A percentile compares a stretch with the other conserved stretches of the same genome.
Evolutionary conservation across 768 basidiomycete species (phyloP).

Genomic region (Tylopilus plumbeoviolaceoides): DNA sequence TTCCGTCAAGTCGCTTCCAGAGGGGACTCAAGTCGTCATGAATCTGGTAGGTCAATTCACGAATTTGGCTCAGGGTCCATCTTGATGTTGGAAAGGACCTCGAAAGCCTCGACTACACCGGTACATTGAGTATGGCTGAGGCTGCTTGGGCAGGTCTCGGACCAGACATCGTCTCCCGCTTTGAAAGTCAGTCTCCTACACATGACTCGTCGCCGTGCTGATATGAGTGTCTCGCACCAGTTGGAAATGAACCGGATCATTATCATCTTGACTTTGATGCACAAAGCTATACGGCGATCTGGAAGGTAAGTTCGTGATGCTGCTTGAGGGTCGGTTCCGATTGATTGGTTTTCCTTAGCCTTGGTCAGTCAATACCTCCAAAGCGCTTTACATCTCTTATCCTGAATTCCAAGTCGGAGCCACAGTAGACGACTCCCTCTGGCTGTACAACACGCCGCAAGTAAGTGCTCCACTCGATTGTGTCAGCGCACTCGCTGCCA

Average conservation of each 20-base stretch:
- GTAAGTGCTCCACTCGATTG: too few relatives aligned
- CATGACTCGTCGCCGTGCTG: not conserved
- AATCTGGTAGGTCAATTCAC: slow-evolving; percentile 34
- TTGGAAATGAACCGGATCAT: slow-evolving; percentile 56
- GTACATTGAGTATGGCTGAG: slow-evolving; percentile 42
- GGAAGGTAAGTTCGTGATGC: slow-evolving; percentile 24
- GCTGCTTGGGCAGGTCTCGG: slow-evolving; percentile 40
- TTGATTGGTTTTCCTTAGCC: slow-evolving; percentile 19
- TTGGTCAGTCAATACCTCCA: slow-evolving; percentile 47
- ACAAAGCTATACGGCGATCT: slow-evolving; percentile 40
- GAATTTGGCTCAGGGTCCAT: not conserved
- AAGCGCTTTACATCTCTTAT: slow-evolving; percentile 31
- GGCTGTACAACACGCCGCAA: slow-evolving; percentile 35
- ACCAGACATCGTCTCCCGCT: slow-evolving; percentile 32
- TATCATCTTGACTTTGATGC: slow-evolving; percentile 39
- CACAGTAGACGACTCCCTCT: slow-evolving; percentile 47
- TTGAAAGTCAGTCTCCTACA: slow-evolving; percentile 38
- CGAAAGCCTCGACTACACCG: slow-evolving; percentile 40
- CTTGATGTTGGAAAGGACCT: slow-evolving; percentile 34
- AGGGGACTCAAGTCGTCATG: slow-evolving; percentile 45
- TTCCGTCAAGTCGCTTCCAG: slow-evolving; percentile 33
- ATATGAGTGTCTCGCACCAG: slow-evolving; percentile 13
- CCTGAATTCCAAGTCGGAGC: slow-evolving; percentile 48
- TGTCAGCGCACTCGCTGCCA: too few relatives aligned
- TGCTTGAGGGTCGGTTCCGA: too few relatives aligned